Base-by-base conservation (phyloP, 2,329 filamentous ascomycete species). In the Aciculosporium take region DNA sequence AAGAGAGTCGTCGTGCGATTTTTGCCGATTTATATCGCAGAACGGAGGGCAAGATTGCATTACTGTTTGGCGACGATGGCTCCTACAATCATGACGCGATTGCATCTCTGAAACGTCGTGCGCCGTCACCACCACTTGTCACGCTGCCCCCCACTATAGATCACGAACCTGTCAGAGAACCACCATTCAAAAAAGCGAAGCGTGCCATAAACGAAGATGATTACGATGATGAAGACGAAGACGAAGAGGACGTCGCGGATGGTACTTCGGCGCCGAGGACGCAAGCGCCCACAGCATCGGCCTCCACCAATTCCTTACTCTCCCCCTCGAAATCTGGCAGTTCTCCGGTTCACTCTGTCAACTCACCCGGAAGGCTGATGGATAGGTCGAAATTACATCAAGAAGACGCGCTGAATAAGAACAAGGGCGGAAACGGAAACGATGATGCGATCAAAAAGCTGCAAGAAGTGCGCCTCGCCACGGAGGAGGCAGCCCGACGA, bases 371-470 rank as follows among this genome's bases (percentile, higher is more conserved):
- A 42, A 79, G 72, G 50, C 68, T 69, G 21, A 58, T 63, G 42
- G 65, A 71, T 32, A 76, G 75, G 51, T 54, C 68, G 38, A 74
- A 72, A 48, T 8, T 21, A 18, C 67, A 66, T 7, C 64, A 66
- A 39, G 67, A 68, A 36, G 55, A 51, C 7, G 62, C 63, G 28
- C 68, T 68, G 48, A 57, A 74, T 53, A 70, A 68, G 62, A 67
- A 76, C 42, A 86, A 85, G 58, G 74, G 79, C 20, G 79, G 81
- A 1, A 17, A 32, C 12, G 25, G 12, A 23, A 39, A 44, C 7
- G 87, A 94, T 57, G 84, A 94, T 67, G 84, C 86, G 59, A 84
- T 91, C 55, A 94, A 94, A 63, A 85, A 88, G 60, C 65, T 96
- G 48, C 88, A 96, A 60, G 84, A 94, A 56, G 85, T 86, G 51